Evolutionary conservation across 139 green algal species (phyloP).

Genomic region (Auxenochlorella pyrenoidosa): DNA sequence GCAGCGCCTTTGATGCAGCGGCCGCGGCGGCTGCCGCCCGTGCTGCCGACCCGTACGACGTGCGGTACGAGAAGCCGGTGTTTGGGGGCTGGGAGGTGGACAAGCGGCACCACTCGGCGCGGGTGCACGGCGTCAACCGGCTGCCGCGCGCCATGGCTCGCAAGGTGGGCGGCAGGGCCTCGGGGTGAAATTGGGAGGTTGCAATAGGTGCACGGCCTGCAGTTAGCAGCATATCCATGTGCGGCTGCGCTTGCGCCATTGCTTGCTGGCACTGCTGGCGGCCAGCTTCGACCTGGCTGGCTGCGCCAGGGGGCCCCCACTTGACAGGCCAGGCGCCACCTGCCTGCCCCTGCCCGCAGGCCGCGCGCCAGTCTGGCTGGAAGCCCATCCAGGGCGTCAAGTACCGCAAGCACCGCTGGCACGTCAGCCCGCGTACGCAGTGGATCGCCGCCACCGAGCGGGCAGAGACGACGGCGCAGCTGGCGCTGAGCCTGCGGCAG

Average conservation of each 20-base stretch:
- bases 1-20: background rate
- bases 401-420: constrained; percentile 45
- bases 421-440: constrained; percentile 9
- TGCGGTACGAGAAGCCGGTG: constrained; percentile 33
- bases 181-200: no score
- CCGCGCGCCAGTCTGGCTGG: constrained; percentile 34
- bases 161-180: constrained; percentile 12
- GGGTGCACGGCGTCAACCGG: constrained; percentile 34
- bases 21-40: background rate
- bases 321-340: background rate
- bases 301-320: no score
- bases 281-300: no score
- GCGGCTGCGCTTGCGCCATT: background rate
- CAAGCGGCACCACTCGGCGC: constrained; percentile 8
- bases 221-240: background rate
- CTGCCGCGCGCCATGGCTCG: constrained; percentile 30
- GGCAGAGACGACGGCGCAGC: constrained; percentile 35
- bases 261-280: background rate
- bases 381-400: constrained; percentile 45
- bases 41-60: constrained; percentile 35
- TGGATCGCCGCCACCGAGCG: constrained; percentile 52
- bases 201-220: background rate
- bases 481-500: constrained; percentile 56
- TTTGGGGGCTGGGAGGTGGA: constrained; percentile 44
- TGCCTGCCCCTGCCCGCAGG: constrained; percentile 32